Conservation (phyloP, 495 filamentous ascomycete genomes). For the Penicillium chermesinum region DNA sequence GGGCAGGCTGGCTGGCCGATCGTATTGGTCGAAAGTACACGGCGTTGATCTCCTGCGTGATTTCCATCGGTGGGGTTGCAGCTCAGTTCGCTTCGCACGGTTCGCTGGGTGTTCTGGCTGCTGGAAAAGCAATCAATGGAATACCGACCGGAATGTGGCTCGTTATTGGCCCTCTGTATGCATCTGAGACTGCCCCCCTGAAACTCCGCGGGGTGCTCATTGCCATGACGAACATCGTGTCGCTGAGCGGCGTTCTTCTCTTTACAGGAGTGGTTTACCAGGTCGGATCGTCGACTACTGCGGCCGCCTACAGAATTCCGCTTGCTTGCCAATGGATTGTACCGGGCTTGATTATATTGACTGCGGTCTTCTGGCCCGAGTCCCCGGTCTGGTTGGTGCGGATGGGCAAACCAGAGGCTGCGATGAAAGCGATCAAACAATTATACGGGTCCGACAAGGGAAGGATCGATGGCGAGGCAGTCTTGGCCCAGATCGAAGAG, state of each 20-base stretch:
- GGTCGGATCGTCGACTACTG: not conserved
- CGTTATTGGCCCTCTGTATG: not conserved
- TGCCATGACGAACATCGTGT: not conserved
- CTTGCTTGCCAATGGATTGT: not conserved
- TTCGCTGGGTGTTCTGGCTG: not conserved
- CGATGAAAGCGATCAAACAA: not conserved
- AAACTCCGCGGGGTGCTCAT: not conserved
- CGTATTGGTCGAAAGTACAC: not conserved
- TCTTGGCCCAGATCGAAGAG: not conserved
- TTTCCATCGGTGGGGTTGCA: not conserved
- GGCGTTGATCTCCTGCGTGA: not conserved
- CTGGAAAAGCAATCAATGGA: not conserved
- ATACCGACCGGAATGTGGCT: not conserved
- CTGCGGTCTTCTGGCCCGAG: not conserved
- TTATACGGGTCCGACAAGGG: not conserved
- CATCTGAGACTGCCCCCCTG: not conserved
- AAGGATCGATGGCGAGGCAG: not conserved
- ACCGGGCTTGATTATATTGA: not conserved
- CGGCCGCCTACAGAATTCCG: not conserved
- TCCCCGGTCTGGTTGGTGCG: not conserved
- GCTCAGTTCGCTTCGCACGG: not conserved
- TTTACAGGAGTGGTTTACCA: not conserved
- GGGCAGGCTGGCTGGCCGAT: not conserved
- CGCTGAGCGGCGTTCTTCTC: not conserved
- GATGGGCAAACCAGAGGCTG: not conserved